Conservation (phyloP, 257 asterid species). For the Rubia yunnanensis region DNA sequence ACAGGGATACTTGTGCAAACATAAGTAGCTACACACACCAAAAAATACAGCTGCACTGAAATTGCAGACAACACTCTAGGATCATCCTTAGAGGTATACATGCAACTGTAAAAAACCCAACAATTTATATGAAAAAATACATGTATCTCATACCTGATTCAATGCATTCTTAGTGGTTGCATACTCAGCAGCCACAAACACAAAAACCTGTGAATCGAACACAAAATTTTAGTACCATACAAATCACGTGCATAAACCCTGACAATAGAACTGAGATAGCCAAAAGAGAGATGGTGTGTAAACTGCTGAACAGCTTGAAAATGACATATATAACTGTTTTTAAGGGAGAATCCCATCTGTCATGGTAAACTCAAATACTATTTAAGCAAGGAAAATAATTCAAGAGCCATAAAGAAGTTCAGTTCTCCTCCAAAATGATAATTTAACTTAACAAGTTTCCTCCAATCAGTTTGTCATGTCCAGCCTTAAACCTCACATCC, state of each 20-base stretch:
- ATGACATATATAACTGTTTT: background rate
- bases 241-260: background rate
- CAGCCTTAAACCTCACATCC: background rate
- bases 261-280: background rate
- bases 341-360: background rate
- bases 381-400: background rate
- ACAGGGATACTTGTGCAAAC: background rate
- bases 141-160: slow-evolving; percentile 54
- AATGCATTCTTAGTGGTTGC: slow-evolving; percentile 68
- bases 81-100: background rate
- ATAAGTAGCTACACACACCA: background rate
- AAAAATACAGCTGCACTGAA: background rate
- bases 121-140: background rate
- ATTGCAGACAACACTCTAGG: background rate
- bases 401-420: background rate
- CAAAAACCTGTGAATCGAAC: slow-evolving; percentile 65
- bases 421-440: background rate
- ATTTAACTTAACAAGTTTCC: background rate
- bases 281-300: background rate
- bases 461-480: no score
- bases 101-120: background rate
- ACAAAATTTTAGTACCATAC: background rate
- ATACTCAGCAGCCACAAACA: slow-evolving; percentile 92
- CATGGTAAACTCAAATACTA: background rate
- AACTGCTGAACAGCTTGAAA: background rate